phyloP scores from a whole-genome alignment of 208 protist genomes.

The Herpetomonas samuelpessoai region DNA sequence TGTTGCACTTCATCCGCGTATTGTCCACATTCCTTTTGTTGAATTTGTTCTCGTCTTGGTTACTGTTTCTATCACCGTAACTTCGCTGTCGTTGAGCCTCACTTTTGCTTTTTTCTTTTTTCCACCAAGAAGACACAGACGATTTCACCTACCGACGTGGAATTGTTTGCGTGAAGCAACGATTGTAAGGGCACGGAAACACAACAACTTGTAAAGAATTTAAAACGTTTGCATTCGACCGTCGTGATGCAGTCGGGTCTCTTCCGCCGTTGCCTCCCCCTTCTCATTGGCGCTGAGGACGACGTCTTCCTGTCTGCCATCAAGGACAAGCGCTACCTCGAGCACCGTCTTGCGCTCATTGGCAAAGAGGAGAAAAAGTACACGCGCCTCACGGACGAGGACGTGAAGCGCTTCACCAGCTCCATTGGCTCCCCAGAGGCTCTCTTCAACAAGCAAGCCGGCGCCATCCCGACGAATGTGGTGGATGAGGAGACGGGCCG shows the following conservation, averaged over 20 bases:
- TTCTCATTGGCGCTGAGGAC: conserved; percentile 72
- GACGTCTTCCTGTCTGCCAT: conserved; percentile 74
- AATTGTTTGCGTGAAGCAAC: too few relatives aligned
- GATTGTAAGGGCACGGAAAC: conserved; percentile 3
- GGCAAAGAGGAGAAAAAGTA: conserved; percentile 57
- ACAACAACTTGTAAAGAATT: conserved; percentile 8
- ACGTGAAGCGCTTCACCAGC: conserved; percentile 80
- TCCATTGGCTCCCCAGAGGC: conserved; percentile 76
- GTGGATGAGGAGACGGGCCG: conserved; percentile 82
- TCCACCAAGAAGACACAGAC: too few relatives aligned
- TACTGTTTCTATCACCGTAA: too few relatives aligned
- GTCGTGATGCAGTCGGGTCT: conserved; percentile 10
- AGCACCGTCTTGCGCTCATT: conserved; percentile 76
- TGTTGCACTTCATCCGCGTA: too few relatives aligned
- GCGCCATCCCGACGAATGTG: conserved; percentile 73
- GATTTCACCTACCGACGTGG: too few relatives aligned
- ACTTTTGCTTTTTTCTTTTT: too few relatives aligned
- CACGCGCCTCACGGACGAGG: conserved; percentile 59
- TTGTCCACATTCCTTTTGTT: too few relatives aligned
- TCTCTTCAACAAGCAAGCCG: conserved; percentile 85
- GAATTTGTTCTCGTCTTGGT: too few relatives aligned
- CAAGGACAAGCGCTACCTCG: conserved; percentile 74
- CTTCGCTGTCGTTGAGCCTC: too few relatives aligned
- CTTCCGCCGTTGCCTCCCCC: conserved; percentile 52
- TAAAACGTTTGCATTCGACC: too few relatives aligned